Evolutionary conservation across 768 basidiomycete genomes (phyloP).

Genomic region (Leucocoprinus birnbaumii): DNA sequence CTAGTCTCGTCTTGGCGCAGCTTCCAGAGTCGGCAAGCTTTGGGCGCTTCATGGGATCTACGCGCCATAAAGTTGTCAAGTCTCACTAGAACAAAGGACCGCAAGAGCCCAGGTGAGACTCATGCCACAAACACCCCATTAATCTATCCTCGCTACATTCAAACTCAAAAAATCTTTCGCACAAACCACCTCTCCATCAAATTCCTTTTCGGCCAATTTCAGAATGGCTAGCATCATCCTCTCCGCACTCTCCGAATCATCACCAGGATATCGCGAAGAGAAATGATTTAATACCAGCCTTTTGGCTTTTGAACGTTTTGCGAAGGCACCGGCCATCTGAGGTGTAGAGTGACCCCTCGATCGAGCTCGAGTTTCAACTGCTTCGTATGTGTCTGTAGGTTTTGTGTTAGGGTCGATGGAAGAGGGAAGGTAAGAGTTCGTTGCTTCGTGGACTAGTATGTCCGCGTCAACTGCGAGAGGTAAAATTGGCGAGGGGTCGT

Average conservation of each 20-base stretch:
- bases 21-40: no score
- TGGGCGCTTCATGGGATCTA: no score
- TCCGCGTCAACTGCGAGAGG: slow-evolving; percentile 63
- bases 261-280: slow-evolving; percentile 74
- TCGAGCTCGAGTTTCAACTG: slow-evolving; percentile 59
- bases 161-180: slow-evolving; percentile 75
- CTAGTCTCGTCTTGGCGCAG: no score
- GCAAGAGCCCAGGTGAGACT: no score
- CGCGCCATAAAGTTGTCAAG: no score
- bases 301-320: slow-evolving; percentile 56
- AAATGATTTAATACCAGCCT: slow-evolving; percentile 84
- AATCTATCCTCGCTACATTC: slow-evolving; percentile 38
- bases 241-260: slow-evolving; percentile 49
- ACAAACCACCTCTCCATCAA: slow-evolving; percentile 55
- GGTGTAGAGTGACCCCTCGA: slow-evolving; percentile 90
- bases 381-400: slow-evolving; percentile 55
- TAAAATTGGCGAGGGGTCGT: slow-evolving; percentile 68
- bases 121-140: no score
- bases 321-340: slow-evolving; percentile 85
- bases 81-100: no score
- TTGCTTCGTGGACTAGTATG: slow-evolving; percentile 84
- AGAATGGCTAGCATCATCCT: slow-evolving; percentile 63
- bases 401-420: slow-evolving; percentile 60
- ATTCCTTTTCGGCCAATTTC: slow-evolving; percentile 50
- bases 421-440: slow-evolving; percentile 73